These are phyloP conservation scores for Amaranthus cruentus DNA, from an alignment of 148 eudicot genomes.

Conservation along the genomic window DNA sequence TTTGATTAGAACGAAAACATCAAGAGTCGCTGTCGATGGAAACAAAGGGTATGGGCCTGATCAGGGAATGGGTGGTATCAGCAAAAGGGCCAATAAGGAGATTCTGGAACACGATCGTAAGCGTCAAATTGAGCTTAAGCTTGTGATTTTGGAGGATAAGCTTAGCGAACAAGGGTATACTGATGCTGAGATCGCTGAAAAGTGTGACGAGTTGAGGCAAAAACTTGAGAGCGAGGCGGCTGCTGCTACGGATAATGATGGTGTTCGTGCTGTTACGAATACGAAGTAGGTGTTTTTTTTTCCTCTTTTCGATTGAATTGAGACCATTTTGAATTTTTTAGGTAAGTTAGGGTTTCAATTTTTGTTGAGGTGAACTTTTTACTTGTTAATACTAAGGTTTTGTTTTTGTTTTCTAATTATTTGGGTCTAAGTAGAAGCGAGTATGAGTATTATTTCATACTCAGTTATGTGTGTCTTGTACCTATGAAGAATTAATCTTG, in stretches of 20 bases:
- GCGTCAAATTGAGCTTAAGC: constrained; percentile 91
- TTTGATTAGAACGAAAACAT: constrained; percentile 48
- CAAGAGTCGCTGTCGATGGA: constrained; percentile 35
- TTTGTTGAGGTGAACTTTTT: too few relatives aligned
- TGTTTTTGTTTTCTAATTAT: too few relatives aligned
- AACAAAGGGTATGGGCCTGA: constrained; percentile 51
- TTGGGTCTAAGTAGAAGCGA: too few relatives aligned
- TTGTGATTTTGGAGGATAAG: constrained; percentile 70
- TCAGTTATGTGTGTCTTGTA: too few relatives aligned
- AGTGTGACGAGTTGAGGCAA: constrained; percentile 52
- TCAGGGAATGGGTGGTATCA: constrained; percentile 71
- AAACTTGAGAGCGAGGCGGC: constrained; percentile 57
- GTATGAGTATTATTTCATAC: too few relatives aligned
- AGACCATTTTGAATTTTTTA: too few relatives aligned
- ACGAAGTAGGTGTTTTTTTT: constrained; percentile 20
- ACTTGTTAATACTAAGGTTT: too few relatives aligned
- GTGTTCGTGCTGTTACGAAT: constrained; percentile 26
- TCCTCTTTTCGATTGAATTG: too few relatives aligned
- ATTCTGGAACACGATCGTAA: constrained; percentile 93
- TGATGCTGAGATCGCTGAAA: constrained; percentile 61
- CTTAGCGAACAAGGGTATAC: constrained; percentile 83
- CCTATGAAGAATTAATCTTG: too few relatives aligned
- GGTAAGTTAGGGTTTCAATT: too few relatives aligned
- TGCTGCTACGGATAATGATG: constrained; percentile 29
- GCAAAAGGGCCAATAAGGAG: constrained; percentile 64